Evolutionary conservation across 1,284 basidiomycete genomes (phyloP).

Genomic region (Neotropicomus parvogracilis): DNA sequence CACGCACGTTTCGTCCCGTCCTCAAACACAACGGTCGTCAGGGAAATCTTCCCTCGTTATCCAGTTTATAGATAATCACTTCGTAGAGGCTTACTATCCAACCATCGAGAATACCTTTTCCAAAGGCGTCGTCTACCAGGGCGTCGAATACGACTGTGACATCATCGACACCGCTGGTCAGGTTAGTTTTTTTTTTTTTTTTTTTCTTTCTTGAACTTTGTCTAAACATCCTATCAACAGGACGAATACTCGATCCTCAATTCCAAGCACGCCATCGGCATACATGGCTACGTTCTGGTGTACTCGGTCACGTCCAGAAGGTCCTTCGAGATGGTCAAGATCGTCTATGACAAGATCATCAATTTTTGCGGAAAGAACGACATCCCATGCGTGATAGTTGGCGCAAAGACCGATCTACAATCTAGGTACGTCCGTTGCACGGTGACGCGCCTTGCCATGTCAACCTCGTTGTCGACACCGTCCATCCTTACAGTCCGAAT

Average conservation of each 20-base stretch:
- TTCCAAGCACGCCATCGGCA: conserved; percentile 78
- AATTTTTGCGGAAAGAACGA: conserved; percentile 88
- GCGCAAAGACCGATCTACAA: conserved; percentile 88
- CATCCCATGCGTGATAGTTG: conserved; percentile 95
- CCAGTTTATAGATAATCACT: conserved; percentile 67
- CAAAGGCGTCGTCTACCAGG: conserved; percentile 82
- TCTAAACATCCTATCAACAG: conserved; percentile 26
- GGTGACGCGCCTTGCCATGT: conserved; percentile 10
- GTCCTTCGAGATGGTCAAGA: conserved; percentile 95
- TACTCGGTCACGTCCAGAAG: conserved; percentile 91
- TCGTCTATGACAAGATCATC: conserved; percentile 96
- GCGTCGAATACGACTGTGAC: conserved; percentile 88
- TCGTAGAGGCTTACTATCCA: conserved; percentile 86
- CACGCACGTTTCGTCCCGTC: conserved; percentile 4
- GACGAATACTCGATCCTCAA: conserved; percentile 86
- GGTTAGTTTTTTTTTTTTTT: conserved; percentile 33
- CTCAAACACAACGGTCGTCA: conserved; percentile 34
- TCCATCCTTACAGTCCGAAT: conserved; percentile 28
- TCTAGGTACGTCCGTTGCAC: conserved; percentile 51
- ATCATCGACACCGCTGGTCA: conserved; percentile 99
- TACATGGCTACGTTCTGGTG: conserved; percentile 86
- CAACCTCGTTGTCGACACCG: conserved; percentile 20
- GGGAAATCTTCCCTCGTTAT: conserved; percentile 79
- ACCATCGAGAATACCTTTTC: conserved; percentile 91
- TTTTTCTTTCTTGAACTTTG: neutral